Percentiles rank a stretch among this genome's conserved stretches.
Evolutionary conservation across 164 flowering plant genomes (phyloP).

Genomic region (Warburgia ugandensis): DNA sequence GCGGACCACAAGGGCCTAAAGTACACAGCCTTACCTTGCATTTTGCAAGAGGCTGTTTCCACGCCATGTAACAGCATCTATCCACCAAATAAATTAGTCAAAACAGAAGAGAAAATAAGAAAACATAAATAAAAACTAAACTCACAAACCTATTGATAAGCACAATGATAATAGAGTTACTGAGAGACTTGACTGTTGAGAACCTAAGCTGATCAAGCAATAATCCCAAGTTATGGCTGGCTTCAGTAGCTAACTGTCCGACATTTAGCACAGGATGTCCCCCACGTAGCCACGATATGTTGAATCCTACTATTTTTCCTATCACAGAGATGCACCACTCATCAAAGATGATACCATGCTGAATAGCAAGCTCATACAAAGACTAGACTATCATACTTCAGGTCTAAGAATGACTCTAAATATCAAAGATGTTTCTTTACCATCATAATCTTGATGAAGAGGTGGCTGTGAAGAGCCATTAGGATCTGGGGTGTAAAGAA

Average conservation of each 20-base stretch:
- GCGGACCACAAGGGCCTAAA: too few species aligned
- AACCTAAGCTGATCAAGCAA: conserved; percentile 86
- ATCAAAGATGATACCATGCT: neutral
- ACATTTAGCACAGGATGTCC: conserved; percentile 82
- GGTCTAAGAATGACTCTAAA: neutral
- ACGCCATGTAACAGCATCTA: too few species aligned
- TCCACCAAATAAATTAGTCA: too few species aligned
- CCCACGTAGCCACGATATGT: conserved; percentile 83
- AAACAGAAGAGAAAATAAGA: neutral
- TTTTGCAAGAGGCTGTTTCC: too few species aligned
- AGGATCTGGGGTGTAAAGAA: conserved; percentile 94
- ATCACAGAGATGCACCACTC: conserved; percentile 6
- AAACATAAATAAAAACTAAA: neutral
- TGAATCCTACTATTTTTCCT: conserved; percentile 50
- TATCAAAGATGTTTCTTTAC: conserved; percentile 22
- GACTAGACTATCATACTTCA: neutral
- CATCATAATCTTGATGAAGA: conserved; percentile 35
- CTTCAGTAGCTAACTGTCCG: conserved; percentile 81
- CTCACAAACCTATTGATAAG: conserved; percentile 64
- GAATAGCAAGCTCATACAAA: neutral
- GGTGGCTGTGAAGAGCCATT: conserved; percentile 63
- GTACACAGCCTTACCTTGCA: too few species aligned
- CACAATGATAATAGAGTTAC: conserved; percentile 54
- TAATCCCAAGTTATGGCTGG: conserved; percentile 66
- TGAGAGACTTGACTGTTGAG: conserved; percentile 64